A percentile compares a stretch with the other conserved stretches of the same genome.
Evolutionary conservation across 768 basidiomycete species (phyloP).

Genomic region (Boletus pseudo-olivaceus): DNA sequence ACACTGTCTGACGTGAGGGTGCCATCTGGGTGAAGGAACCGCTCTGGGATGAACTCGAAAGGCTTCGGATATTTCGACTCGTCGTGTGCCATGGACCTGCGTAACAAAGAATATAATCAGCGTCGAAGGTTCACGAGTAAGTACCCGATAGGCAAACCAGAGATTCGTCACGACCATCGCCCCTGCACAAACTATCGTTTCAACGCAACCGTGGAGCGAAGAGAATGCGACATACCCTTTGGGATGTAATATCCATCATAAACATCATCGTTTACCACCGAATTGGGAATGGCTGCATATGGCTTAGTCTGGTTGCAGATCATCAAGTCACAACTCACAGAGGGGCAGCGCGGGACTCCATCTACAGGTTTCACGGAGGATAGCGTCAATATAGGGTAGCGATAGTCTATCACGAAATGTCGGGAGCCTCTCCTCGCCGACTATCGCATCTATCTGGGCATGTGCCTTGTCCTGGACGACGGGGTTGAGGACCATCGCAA

Average conservation of each 20-base stretch:
- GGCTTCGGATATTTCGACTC: slow-evolving; percentile 34
- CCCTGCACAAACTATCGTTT: slow-evolving; percentile 4
- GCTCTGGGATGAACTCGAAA: slow-evolving; percentile 33
- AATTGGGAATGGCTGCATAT: slow-evolving; percentile 14
- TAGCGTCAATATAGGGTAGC: slow-evolving; percentile 36
- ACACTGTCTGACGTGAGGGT: slow-evolving; percentile 14
- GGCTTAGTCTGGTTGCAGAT: neutral
- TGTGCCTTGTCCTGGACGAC: slow-evolving; percentile 17
- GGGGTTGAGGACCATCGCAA: slow-evolving; percentile 17
- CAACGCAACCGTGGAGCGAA: neutral
- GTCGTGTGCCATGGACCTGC: slow-evolving; percentile 18
- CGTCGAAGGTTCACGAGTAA: neutral
- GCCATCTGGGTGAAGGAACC: slow-evolving; percentile 30
- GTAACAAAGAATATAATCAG: neutral
- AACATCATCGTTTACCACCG: slow-evolving; percentile 10
- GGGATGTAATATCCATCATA: slow-evolving; percentile 19
- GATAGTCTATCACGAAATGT: slow-evolving; percentile 11
- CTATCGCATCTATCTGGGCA: slow-evolving; percentile 13
- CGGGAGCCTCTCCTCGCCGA: slow-evolving; percentile 22
- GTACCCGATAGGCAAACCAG: slow-evolving; percentile 20
- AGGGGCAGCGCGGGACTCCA: slow-evolving; percentile 13
- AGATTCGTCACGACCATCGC: slow-evolving; percentile 26
- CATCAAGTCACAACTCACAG: slow-evolving; percentile 8
- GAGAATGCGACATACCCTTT: neutral
- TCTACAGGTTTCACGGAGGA: slow-evolving; percentile 34